Evolutionary conservation across 2,329 filamentous ascomycete genomes (phyloP).

Genomic region (Aspergillus pseudoglaucus): DNA sequence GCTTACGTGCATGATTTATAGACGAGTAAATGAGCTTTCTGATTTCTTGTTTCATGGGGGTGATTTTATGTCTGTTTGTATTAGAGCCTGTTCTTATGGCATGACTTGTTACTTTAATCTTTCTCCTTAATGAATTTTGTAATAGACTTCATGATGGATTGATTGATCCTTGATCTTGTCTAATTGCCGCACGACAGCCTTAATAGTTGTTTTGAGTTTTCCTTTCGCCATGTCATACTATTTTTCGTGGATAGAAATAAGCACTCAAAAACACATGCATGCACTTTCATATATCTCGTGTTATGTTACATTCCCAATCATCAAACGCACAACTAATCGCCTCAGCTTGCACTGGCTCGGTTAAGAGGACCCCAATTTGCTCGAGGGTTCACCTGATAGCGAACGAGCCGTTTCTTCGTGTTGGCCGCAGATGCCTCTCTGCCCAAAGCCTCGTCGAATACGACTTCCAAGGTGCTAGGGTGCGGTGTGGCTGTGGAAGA

Average conservation of each 20-base stretch:
- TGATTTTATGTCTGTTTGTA: slow-evolving; percentile 3
- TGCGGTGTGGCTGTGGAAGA: slow-evolving; percentile 13
- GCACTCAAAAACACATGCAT: background rate
- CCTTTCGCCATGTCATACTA: too few relatives aligned
- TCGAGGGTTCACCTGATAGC: slow-evolving; percentile 85
- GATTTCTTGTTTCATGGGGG: background rate
- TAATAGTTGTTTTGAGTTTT: too few relatives aligned
- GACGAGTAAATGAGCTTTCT: background rate
- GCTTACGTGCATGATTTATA: background rate
- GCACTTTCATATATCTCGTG: background rate
- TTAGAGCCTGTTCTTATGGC: too few relatives aligned
- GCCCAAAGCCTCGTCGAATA: slow-evolving; percentile 76
- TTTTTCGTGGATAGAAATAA: too few relatives aligned
- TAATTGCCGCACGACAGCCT: too few relatives aligned
- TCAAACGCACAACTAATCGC: background rate
- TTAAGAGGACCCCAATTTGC: slow-evolving; percentile 90
- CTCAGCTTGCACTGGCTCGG: slow-evolving; percentile 26
- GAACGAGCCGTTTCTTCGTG: slow-evolving; percentile 62
- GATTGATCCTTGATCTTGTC: too few relatives aligned
- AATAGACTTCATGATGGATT: too few relatives aligned
- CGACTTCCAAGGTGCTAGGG: slow-evolving; percentile 50
- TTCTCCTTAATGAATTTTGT: too few relatives aligned
- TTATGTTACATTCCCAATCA: background rate
- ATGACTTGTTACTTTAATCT: too few relatives aligned
- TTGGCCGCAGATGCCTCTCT: slow-evolving; percentile 47